These are phyloP conservation scores for Populus hybrid DNA, from an alignment of 441 rosid species.

Conservation along the genomic window DNA sequence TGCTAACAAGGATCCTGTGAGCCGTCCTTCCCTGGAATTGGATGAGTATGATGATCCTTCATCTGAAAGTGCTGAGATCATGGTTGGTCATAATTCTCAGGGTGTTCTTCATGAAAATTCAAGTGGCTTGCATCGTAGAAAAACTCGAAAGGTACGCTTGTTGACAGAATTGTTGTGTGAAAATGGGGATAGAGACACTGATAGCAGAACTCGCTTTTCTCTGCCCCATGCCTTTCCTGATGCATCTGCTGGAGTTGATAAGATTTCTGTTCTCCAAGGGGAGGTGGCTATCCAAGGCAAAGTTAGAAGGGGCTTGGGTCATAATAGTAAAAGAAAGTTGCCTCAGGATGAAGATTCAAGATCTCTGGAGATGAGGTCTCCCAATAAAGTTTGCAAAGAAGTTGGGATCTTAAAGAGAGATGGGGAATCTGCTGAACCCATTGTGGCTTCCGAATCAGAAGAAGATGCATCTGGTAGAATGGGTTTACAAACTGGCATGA, in stretches of 20 bases:
- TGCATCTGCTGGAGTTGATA: constrained; percentile 27
- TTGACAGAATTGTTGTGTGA: constrained; percentile 64
- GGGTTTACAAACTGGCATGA: constrained; percentile 28
- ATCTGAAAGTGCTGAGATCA: constrained; percentile 54
- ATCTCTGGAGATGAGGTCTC: constrained; percentile 32
- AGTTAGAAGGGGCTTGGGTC: constrained; percentile 28
- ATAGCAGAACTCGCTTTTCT: constrained; percentile 34
- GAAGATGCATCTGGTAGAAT: constrained; percentile 28
- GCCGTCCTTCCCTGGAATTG: constrained; percentile 32
- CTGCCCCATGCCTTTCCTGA: constrained; percentile 29
- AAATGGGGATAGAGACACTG: constrained; percentile 29
- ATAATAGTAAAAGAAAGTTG: constrained; percentile 58
- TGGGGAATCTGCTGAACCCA: constrained; percentile 33
- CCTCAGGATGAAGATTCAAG: constrained; percentile 41
- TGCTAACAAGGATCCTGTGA: constrained; percentile 18
- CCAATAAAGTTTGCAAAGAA: constrained; percentile 34
- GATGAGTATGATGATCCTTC: constrained; percentile 39
- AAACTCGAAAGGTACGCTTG: constrained; percentile 65
- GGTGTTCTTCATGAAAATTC: constrained; percentile 29
- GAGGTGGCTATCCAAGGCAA: constrained; percentile 30
- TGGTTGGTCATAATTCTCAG: constrained; percentile 19
- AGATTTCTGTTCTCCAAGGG: constrained; percentile 23
- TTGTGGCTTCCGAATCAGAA: constrained; percentile 34
- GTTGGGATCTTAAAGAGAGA: constrained; percentile 29
- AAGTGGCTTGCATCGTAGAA: constrained; percentile 51